Base-by-base conservation (phyloP, 768 basidiomycete genomes). In the Tylopilus plumbeoviolaceoides region DNA sequence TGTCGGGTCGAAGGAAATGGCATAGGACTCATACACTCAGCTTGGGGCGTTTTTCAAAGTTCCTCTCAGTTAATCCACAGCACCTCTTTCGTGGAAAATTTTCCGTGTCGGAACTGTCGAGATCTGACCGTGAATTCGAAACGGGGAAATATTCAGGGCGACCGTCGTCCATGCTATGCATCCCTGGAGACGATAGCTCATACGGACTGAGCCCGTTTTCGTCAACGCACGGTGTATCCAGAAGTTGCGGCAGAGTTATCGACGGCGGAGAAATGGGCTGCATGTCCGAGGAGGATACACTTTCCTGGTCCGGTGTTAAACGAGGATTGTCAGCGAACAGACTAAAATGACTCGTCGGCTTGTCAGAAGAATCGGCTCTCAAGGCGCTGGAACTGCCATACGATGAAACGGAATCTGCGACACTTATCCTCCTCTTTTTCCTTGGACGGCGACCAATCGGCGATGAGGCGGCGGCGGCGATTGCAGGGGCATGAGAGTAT, bases 341-440 rank as follows among this genome's bases (percentile, higher is more conserved):
- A 35, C 63, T 58, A 43, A 56, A 52, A 42, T 49, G 50, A 44
- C 39, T 53, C 9, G 55, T 56, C 36, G 56, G 40, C 36, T 64
- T 61, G 52, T 69, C 67, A 47, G 48, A 63, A 50, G 51, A 54
- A 40, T 67, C 67, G 46, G 56, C 31, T 54, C 58, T 64, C 35
- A 67, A 31, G 40, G 61, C 65, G 43, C 47, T 49, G 35, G 58
- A 68, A 28, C 70, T 71, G 46, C 53, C 66, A 50, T 64, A 71
- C 30, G 68, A 71, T 44, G 68, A 70, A 47, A 71, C 63, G 7
- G 70, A 70, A 47, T 70, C 68, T 49, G 70, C 61, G 28, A 70
- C 60, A 58, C 68, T 71, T 58, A 68, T 70, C 53, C 68, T 64
- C 59, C 68, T 68, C 59, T 62, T 71, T 61, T 70, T 70, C 59